These are phyloP conservation scores for Chaetoceros tenuissimus DNA, from an alignment of 108 stramenopile species.

Conservation along the genomic window DNA sequence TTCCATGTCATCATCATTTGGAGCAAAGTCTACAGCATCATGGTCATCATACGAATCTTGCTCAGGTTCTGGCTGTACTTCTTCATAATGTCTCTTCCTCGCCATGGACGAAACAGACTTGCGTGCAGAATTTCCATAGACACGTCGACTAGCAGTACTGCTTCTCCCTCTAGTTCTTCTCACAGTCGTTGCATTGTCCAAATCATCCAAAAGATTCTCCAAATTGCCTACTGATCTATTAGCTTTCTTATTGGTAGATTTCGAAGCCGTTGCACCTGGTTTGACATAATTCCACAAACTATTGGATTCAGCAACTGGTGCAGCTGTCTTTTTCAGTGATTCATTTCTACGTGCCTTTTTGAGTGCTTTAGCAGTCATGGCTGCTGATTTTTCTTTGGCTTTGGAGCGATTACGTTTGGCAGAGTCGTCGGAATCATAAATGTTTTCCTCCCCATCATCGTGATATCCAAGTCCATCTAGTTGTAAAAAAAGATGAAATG, in stretches of 20 bases:
- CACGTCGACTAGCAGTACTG: conserved; percentile 1
- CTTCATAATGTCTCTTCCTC: conserved; percentile 14
- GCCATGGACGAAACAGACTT: conserved; percentile 5
- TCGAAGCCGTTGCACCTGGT: conserved; percentile 22
- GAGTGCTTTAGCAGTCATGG: conserved; percentile 47
- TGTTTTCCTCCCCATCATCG: conserved; percentile 95
- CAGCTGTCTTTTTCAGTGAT: conserved; percentile 17
- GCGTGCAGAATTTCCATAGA: background rate
- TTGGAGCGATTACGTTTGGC: conserved; percentile 18
- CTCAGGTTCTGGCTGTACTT: background rate
- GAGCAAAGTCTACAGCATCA: conserved; percentile 18
- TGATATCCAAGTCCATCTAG: conserved; percentile 92
- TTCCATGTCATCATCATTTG: conserved; percentile 9
- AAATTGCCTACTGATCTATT: conserved; percentile 7
- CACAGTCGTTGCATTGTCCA: conserved; percentile 30
- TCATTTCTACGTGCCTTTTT: conserved; percentile 58
- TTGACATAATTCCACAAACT: conserved; percentile 80
- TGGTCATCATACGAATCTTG: conserved; percentile 9
- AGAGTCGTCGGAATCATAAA: conserved; percentile 32
- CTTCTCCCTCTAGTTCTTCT: conserved; percentile 7
- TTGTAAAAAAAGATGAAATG: background rate
- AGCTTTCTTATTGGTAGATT: conserved; percentile 5
- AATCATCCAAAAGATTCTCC: conserved; percentile 45
- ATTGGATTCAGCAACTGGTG: conserved; percentile 7
- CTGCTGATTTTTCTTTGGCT: conserved; percentile 20